A percentile compares a stretch with the other conserved stretches of the same genome.
These are phyloP conservation scores for Cupressus sempervirens DNA, from an alignment of 75 land plant genomes.

Conservation along the genomic window DNA sequence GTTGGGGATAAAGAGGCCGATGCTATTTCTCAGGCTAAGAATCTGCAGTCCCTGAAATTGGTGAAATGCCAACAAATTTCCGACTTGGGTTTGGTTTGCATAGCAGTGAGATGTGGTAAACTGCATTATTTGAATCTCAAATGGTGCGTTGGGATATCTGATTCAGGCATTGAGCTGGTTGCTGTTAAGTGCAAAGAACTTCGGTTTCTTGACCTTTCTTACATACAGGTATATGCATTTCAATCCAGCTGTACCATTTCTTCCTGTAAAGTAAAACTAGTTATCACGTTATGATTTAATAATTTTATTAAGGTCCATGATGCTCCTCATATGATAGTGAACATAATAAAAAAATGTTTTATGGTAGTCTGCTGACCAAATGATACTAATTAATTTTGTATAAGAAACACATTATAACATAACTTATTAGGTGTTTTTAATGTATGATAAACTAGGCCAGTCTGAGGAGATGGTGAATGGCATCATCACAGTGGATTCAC, in stretches of 20 bases:
- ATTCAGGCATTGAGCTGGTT: slow-evolving; percentile 63
- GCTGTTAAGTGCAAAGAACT: slow-evolving; percentile 68
- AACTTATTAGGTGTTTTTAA: neutral
- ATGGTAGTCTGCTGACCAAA: neutral
- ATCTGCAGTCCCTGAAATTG: slow-evolving; percentile 58
- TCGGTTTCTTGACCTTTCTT: slow-evolving; percentile 67
- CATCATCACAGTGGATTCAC: neutral
- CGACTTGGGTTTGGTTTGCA: slow-evolving; percentile 64
- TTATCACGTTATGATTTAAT: neutral
- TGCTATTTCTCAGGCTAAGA: slow-evolving; percentile 44
- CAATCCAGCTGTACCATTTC: neutral
- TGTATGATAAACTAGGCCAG: neutral
- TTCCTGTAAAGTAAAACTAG: neutral
- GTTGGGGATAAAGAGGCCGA: slow-evolving; percentile 49
- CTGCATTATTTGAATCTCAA: slow-evolving; percentile 49
- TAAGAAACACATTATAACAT: neutral
- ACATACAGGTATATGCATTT: slow-evolving; percentile 33
- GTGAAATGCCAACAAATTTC: slow-evolving; percentile 57
- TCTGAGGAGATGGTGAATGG: neutral
- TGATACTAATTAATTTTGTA: neutral
- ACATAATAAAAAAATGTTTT: neutral
- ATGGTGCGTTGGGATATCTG: slow-evolving; percentile 69
- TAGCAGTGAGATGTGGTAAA: slow-evolving; percentile 65
- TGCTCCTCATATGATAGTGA: neutral
- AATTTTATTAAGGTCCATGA: neutral